Base-by-base conservation (phyloP, 306 rosid genomes). In the Lathyrus tuberosus region DNA sequence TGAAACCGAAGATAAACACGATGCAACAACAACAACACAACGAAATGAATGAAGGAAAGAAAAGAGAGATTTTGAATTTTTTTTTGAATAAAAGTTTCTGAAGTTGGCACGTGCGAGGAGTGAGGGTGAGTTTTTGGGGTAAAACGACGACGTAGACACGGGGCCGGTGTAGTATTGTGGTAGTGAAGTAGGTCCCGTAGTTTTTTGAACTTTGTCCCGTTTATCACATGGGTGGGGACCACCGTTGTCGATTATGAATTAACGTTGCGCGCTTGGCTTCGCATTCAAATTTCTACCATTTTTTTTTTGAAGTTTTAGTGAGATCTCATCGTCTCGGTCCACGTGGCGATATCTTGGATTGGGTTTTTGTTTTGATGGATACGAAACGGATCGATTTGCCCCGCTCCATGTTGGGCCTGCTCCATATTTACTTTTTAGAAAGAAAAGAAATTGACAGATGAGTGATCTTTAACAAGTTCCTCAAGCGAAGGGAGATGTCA, bases 171-270 rank as follows among this genome's bases (percentile, higher is more conserved):
- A 52, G 14, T 18, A 22, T 16, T 47, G 42, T 30, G 10, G 64
- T 16, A 43, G 37, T 5, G 15, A 33, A 16, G 70, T 62, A 76
- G 81, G 81, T 10, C 81, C 85, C 49, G 48, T 49, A 4, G 59
- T 15, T 31, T 22, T 83, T 88, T 80, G 80, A 85, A 79, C 59
- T 17, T 75, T 75, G 67, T 56, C 61, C 74, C 43, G 63, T 28
- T 63, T n/a, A 53, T 22, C 94, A 94, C 94, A 59, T 88, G 98
- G 96, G 92, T 81, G 85, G 90, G 98, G 82, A 37, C 89, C 51
- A 37, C 54, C 41, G 24, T 7, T 57, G 73, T 54, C 75, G 73
- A 65, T 31, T 70, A 63, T 69, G 40, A 22, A 11, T 75, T 62
- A 72, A 62, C 76, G 76, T 88, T 88, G 87, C 89, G 96, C 98